These are phyloP conservation scores for Cordyceps fumosorosea DNA, from an alignment of 2,329 filamentous ascomycete genomes.

Conservation along the genomic window DNA sequence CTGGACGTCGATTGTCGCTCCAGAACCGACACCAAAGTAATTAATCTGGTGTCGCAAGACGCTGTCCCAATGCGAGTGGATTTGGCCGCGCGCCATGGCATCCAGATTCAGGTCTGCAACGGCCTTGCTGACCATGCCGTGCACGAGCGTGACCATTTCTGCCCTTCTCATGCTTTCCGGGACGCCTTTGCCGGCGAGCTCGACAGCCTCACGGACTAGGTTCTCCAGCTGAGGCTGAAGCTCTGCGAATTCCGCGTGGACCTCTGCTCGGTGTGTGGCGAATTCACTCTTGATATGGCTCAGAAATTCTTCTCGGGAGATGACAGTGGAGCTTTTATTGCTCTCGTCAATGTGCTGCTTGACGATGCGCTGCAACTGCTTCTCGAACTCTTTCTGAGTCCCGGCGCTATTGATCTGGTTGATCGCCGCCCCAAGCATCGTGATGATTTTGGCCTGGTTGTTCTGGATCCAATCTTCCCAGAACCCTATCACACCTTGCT, in stretches of 20 bases:
- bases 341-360: slow-evolving; percentile 29
- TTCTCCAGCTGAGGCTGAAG: slow-evolving; percentile 30
- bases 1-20: slow-evolving; percentile 55
- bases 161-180: slow-evolving; percentile 29
- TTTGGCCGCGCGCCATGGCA: slow-evolving; percentile 39
- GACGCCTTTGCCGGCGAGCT: slow-evolving; percentile 20
- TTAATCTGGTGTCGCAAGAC: slow-evolving; percentile 57
- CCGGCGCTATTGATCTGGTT: slow-evolving; percentile 29
- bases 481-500: slow-evolving; percentile 26
- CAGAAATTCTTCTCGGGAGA: slow-evolving; percentile 45
- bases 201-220: slow-evolving; percentile 26
- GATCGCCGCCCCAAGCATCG: slow-evolving; percentile 25
- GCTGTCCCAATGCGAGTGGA: slow-evolving; percentile 36
- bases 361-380: slow-evolving; percentile 29
- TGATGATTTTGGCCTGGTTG: slow-evolving; percentile 37
- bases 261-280: slow-evolving; percentile 29
- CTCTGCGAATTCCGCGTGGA: slow-evolving; percentile 34
- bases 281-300: slow-evolving; percentile 34
- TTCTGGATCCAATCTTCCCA: slow-evolving; percentile 49
- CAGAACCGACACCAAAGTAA: slow-evolving; percentile 61
- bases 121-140: slow-evolving; percentile 35
- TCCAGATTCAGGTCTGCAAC: slow-evolving; percentile 41
- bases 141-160: slow-evolving; percentile 36
- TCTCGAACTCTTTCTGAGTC: slow-evolving; percentile 28
- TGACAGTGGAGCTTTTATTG: slow-evolving; percentile 29